Percentiles rank a stretch among this genome's conserved stretches.
Evolutionary conservation across 2,329 filamentous ascomycete genomes (phyloP).

Genomic region (Aspergillus carbonarius): DNA sequence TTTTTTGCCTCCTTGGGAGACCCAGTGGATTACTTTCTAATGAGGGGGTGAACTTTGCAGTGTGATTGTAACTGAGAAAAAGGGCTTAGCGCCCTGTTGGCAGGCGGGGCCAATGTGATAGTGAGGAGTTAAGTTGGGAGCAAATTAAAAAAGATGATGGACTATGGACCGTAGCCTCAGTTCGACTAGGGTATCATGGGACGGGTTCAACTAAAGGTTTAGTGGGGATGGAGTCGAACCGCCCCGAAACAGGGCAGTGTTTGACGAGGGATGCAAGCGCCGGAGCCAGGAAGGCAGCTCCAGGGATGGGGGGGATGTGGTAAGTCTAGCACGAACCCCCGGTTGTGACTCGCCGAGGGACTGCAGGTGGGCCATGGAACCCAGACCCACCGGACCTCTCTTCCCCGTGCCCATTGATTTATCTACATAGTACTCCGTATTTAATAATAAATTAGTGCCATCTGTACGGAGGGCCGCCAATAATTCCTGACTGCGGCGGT

Average conservation of each 20-base stretch:
- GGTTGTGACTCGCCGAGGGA: slow-evolving; percentile 28
- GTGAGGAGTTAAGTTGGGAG: background rate
- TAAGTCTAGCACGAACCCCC: slow-evolving; percentile 29
- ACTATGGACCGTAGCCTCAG: background rate
- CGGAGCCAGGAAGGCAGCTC: slow-evolving; percentile 20
- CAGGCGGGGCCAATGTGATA: slow-evolving; percentile 16
- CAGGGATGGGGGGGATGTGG: slow-evolving; percentile 16
- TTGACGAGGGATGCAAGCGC: slow-evolving; percentile 25
- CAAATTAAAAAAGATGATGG: background rate
- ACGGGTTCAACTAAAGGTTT: slow-evolving; percentile 7
- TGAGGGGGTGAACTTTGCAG: background rate
- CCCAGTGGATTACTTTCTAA: background rate
- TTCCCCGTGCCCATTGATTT: slow-evolving; percentile 25
- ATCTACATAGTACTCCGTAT: slow-evolving; percentile 7
- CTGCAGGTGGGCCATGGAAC: slow-evolving; percentile 28
- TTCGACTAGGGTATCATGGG: background rate
- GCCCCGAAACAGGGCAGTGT: slow-evolving; percentile 23
- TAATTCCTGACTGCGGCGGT: slow-evolving; percentile 18
- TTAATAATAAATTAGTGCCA: slow-evolving; percentile 17
- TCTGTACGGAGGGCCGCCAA: slow-evolving; percentile 18
- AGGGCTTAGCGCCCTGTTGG: slow-evolving; percentile 17
- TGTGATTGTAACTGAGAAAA: slow-evolving; percentile 1
- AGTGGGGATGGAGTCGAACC: slow-evolving; percentile 18
- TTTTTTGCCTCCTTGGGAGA: background rate
- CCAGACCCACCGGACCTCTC: slow-evolving; percentile 18